Base-by-base conservation (phyloP, 2,329 filamentous ascomycete species). In the Penicillium expansum region DNA sequence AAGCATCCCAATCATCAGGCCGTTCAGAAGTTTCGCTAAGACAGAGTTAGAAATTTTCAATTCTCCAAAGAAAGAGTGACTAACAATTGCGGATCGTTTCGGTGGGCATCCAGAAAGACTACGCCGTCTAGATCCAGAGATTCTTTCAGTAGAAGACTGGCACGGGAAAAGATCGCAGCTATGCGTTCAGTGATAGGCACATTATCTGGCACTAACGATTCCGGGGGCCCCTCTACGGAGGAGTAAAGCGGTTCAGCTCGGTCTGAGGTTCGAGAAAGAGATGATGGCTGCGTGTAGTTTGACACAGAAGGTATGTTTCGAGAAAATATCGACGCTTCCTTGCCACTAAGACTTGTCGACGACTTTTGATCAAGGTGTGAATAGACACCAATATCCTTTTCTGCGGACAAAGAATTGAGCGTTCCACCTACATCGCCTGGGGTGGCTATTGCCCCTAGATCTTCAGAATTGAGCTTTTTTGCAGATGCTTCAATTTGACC, bases 71-170 rank as follows among this genome's bases (percentile, higher is more conserved):
- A 20, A 13, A 22, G 18, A 20, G 27, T 2, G 0, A 52, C 65
- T 64, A 14, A 69, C 67, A 69, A 62, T 55, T 63, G 64, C 14
- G 62, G 58, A 35, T 67, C 65, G 39, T 59, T 66, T 13, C 56
- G 66, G 29, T 62, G 27, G 5, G 65, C 60, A 60, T 65, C 58
- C 3, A 76, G 62, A n/a, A 74, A 73, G 0, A 70, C 65, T 3
- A 67, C 63, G 4, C 77, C 77, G 22, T 76, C 74, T 0, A 77
- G 65, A 44, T 79, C 73, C 44, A 80, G 67, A 0, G 77, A 74
- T 29, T 77, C 69, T 4, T 74, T 69, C 16, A 82, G 70, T 1
- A 80, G 71, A 7, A 70, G 68, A 35, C 78, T 76, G 5, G 79
- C 79, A 20, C 75, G 76, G 0, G 74, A 68, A 32, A 80, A 80